Evolutionary conservation across 2,329 filamentous ascomycete genomes (phyloP), one percentile per base, ranked within the genome.

Genomic region (Epicoccum nigrum): DNA sequence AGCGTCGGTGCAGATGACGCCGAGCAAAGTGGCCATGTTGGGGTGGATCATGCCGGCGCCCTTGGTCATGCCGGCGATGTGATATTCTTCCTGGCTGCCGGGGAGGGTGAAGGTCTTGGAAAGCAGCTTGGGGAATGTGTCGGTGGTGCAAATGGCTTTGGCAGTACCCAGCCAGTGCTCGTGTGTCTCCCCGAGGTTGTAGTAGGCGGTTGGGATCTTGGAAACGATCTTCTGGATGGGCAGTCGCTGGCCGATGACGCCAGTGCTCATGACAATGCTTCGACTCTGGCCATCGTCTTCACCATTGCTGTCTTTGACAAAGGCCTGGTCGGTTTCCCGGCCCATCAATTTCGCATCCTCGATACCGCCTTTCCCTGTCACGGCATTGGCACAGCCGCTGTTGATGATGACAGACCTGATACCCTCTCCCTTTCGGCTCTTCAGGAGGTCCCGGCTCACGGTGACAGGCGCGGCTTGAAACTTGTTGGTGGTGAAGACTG

Each of bases 41-140:
- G 94, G 94, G 70, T 97, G 92, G 73, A 99, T 96, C 94, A 99
- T 99, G 68, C 94, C 94, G 4, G 94, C 94, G 50, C 94, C 94
- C 79, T 99, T 99, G 67, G 93, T 96, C 85, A 96, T 95, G 63
- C 94, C 94, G 11, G 90, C 92, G 41, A 99, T 88, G 63, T 84
- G 83, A 77, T 96, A 99, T 71, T 88, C 86, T 41, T 81, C 81
- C 0, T 89, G 85, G 4, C 89, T 89, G 1, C 89, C 92, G 4
- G 94, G 92, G 25, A 99, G 84, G 21, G 81, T 86, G 76, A 97
- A 99, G 12, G 86, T 85, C 62, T 83, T 86, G 16, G 92, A 97
- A 63, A 93, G 81, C 58, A 99, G 86, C 77, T 99, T 99, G 52
- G 94, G 94, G 74, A 99, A 99, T 3, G 94, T 97, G 76, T 99